These are phyloP conservation scores for Helenozyma baotianmanensis DNA, from an alignment of 805 yeast species.

Conservation along the genomic window DNA sequence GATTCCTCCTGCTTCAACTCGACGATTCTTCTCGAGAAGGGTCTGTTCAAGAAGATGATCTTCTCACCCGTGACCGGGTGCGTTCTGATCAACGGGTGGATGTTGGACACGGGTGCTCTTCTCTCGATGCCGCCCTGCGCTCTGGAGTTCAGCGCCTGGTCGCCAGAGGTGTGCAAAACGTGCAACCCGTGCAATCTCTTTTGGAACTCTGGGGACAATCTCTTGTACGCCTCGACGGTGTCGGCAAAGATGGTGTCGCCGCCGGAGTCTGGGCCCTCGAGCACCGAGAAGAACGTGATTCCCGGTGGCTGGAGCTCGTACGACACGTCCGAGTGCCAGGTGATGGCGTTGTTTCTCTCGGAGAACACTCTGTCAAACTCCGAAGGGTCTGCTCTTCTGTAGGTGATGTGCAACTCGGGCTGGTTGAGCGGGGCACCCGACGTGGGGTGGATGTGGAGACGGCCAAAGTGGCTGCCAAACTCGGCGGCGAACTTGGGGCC, in stretches of 20 bases:
- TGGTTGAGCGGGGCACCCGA: slow-evolving; percentile 58
- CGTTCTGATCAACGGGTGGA: slow-evolving; percentile 67
- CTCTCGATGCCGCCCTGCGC: slow-evolving; percentile 58
- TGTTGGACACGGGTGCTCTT: slow-evolving; percentile 56
- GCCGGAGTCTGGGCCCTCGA: slow-evolving; percentile 57
- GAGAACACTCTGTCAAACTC: slow-evolving; percentile 16
- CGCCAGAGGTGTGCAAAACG: slow-evolving; percentile 66
- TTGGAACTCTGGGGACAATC: slow-evolving; percentile 64
- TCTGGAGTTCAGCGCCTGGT: slow-evolving; percentile 59
- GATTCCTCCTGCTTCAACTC: slow-evolving; percentile 74
- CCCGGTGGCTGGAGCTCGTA: slow-evolving; percentile 74
- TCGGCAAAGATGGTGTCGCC: slow-evolving; percentile 83
- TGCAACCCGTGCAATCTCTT: slow-evolving; percentile 55
- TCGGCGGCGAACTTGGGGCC: slow-evolving; percentile 49
- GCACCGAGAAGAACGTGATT: slow-evolving; percentile 58
- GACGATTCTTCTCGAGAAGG: slow-evolving; percentile 61
- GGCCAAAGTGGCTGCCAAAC: slow-evolving; percentile 63
- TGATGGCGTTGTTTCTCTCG: slow-evolving; percentile 32
- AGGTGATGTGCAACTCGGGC: slow-evolving; percentile 18
- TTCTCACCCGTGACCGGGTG: slow-evolving; percentile 71
- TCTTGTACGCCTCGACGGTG: slow-evolving; percentile 62
- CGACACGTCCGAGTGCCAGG: slow-evolving; percentile 73
- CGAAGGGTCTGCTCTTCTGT: slow-evolving; percentile 16
- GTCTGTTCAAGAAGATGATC: slow-evolving; percentile 51
- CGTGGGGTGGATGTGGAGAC: slow-evolving; percentile 68